Percentiles rank a stretch among this genome's conserved stretches.
Evolutionary conservation across 176 grass and related monocot genomes (phyloP).

Genomic region (Microstegium vimineum): DNA sequence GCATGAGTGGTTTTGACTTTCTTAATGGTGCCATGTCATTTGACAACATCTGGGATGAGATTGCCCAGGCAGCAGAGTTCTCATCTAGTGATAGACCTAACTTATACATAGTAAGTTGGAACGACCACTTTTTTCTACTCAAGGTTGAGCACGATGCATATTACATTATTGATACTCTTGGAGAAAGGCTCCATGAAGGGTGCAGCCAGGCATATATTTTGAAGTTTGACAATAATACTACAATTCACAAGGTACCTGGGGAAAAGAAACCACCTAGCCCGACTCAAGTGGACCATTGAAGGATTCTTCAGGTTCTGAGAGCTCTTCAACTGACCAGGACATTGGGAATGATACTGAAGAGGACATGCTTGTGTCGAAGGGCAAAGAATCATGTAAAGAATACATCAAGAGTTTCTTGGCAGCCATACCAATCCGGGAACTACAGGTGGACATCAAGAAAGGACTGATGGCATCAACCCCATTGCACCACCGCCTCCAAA

Average conservation of each 20-base stretch:
- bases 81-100: conserved; percentile 36
- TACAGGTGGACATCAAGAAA: conserved; percentile 63
- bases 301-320: conserved; percentile 36
- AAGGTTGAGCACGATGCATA: conserved; percentile 70
- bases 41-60: conserved; percentile 77
- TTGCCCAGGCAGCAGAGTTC: conserved; percentile 27
- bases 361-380: conserved; percentile 30
- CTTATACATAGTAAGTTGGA: conserved; percentile 91
- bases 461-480: conserved; percentile 41
- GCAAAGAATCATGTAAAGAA: conserved; percentile 72
- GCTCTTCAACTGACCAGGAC: conserved; percentile 14
- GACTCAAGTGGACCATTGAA: conserved; percentile 44
- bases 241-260: conserved; percentile 23
- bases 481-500: conserved; percentile 73
- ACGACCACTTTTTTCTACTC: conserved; percentile 94
- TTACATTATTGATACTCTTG: conserved; percentile 89
- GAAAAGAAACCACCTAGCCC: conserved; percentile 32
- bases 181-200: conserved; percentile 82
- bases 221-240: conserved; percentile 50
- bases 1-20: conserved; percentile 41
- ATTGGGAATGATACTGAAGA: conserved; percentile 25
- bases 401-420: conserved; percentile 93
- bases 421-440: conserved; percentile 65
- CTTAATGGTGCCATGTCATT: conserved; percentile 65
- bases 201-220: conserved; percentile 88